These are phyloP conservation scores for Gaultheria prostrata DNA, from an alignment of 148 eudicot genomes.

Conservation along the genomic window DNA sequence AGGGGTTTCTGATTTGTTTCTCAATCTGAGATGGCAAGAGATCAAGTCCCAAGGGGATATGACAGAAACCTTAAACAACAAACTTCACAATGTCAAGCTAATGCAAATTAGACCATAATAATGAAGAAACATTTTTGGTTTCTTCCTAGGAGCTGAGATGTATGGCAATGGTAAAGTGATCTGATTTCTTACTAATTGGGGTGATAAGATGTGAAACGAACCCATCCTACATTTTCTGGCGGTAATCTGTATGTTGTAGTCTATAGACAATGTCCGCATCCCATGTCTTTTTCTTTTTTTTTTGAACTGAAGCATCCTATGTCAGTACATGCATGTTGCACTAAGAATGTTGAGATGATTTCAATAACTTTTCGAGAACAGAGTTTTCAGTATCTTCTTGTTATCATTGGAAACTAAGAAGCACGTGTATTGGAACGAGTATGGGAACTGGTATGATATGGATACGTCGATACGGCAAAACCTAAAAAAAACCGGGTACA, in stretches of 20 bases:
- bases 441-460: no score
- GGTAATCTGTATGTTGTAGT: not conserved
- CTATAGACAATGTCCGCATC: not conserved
- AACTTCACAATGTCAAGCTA: not conserved
- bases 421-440: no score
- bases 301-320: not conserved
- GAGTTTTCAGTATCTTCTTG: no score
- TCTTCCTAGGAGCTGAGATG: not conserved
- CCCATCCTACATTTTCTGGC: not conserved
- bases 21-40: not conserved
- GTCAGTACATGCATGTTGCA: not conserved
- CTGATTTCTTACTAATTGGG: not conserved
- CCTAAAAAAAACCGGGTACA: no score
- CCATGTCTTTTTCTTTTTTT: no score
- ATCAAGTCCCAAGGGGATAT: not conserved
- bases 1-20: not conserved
- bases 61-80: not conserved
- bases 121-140: not conserved
- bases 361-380: not conserved
- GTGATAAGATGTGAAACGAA: not conserved
- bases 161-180: not conserved
- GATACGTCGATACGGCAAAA: no score
- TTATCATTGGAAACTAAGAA: no score
- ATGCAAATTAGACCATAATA: not conserved
- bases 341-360: not conserved